phyloP scores from a whole-genome alignment of 2,329 filamentous ascomycete species.

The Exophiala oligosperma region DNA sequence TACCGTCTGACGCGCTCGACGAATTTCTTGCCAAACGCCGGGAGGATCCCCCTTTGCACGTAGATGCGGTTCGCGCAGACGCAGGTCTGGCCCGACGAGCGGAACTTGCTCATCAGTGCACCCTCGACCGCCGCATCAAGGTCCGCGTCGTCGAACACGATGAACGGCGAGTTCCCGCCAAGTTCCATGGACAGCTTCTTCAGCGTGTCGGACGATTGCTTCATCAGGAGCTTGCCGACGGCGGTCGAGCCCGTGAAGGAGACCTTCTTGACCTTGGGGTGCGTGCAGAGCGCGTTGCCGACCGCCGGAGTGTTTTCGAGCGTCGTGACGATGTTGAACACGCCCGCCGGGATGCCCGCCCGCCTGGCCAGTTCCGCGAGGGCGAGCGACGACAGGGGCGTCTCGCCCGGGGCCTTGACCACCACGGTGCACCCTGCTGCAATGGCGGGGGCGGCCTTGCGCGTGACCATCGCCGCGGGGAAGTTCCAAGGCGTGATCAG shows the following conservation, averaged over 20 bases:
- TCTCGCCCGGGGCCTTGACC: constrained; percentile 68
- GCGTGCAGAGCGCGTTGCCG: constrained; percentile 67
- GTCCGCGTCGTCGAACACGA: constrained; percentile 51
- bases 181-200: constrained; percentile 50
- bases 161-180: constrained; percentile 47
- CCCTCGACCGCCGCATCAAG: constrained; percentile 45
- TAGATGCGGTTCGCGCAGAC: no score
- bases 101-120: constrained; percentile 8
- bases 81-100: no score
- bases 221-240: constrained; percentile 60
- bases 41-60: no score
- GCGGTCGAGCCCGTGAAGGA: constrained; percentile 64
- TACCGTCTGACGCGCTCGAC: no score
- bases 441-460: constrained; percentile 58
- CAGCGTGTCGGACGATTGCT: constrained; percentile 61
- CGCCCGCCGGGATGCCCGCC: no score
- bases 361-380: constrained; percentile 23
- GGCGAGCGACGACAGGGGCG: constrained; percentile 63
- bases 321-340: constrained; percentile 64
- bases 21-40: no score
- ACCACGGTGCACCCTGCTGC: constrained; percentile 64
- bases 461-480: no score
- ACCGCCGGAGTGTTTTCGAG: constrained; percentile 64
- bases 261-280: constrained; percentile 66
- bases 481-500: no score